Conservation (phyloP, 108 stramenopile genomes). For the Schizochytrium sp. region DNA sequence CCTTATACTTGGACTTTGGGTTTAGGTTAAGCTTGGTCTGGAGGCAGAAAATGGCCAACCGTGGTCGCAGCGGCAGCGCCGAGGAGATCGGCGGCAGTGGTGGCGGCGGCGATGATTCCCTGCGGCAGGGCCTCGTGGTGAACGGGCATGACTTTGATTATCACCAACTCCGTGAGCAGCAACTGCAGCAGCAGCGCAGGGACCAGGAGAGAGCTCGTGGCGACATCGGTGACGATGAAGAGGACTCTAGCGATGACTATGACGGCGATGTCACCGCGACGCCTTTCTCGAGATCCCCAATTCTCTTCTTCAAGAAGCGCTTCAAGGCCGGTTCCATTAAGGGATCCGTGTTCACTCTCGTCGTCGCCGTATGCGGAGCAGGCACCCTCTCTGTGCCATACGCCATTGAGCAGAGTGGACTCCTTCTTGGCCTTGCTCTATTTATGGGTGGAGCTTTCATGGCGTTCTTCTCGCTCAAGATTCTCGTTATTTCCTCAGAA, state of each 20-base stretch:
- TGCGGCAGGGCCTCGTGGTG: constrained; percentile 15
- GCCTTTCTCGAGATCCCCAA: constrained; percentile 53
- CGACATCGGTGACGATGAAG: constrained; percentile 36
- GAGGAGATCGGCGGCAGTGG: neutral
- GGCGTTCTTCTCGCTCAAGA: constrained; percentile 53
- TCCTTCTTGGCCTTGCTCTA: constrained; percentile 22
- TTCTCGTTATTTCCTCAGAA: constrained; percentile 40
- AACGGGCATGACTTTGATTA: constrained; percentile 32
- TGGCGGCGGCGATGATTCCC: neutral
- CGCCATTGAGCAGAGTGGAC: constrained; percentile 8
- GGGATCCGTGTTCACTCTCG: constrained; percentile 23
- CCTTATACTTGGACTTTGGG: too few relatives aligned
- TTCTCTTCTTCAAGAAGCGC: constrained; percentile 51
- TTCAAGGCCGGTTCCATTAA: constrained; percentile 60
- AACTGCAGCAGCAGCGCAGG: neutral
- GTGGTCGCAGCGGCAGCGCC: neutral
- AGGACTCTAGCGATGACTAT: neutral
- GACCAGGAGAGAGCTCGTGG: neutral
- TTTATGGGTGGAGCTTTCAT: constrained; percentile 49
- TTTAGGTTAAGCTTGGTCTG: too few relatives aligned
- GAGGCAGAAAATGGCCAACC: neutral
- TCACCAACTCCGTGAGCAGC: constrained; percentile 30
- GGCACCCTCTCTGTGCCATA: constrained; percentile 51
- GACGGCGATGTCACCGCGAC: neutral
- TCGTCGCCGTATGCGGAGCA: constrained; percentile 53